Base-by-base conservation (phyloP, 306 rosid species). In the Lupinus albus region DNA sequence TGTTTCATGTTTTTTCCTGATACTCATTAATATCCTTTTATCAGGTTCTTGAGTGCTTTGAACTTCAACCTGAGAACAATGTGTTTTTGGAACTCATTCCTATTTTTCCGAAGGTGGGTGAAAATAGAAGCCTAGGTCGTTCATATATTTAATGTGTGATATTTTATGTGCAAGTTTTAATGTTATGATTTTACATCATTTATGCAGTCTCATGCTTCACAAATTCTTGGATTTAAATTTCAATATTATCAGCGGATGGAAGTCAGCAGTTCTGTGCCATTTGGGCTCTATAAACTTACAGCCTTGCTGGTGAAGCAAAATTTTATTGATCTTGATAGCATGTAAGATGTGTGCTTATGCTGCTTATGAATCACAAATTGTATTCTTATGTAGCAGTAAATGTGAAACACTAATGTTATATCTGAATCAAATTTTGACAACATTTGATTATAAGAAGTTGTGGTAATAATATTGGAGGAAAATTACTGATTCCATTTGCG, bases 131-230 rank as follows among this genome's bases (percentile, higher is more conserved):
- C 52, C 44, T 74, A 42, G 49, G 35, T 33, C 42, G 11, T 21
- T 75, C 55, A 5, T 67, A 8, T 64, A 28, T 63, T 67, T 68
- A 46, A 4, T 28, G 51, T 16, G 5, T 8, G 8, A 44, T 12
- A n/a, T 38, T 25, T 69, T 61, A 12, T 17, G 20, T n/a, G 11
- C 21, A 39, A 11, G 12, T 45, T 72, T 61, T 67, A 32, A 71
- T 28, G 51, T 58, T 14, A 45, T 59, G 17, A 59, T 44, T 56
- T 69, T 53, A 9, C 72, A 18, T 15, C 53, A 68, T 65, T 79
- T 79, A 13, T 83, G 94, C 96, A 93, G 98, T 93, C 97, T 63
- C 99, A 93, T 82, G 99, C 99, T 54, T 84, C 99, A 32, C 99
- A 93, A 77, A 86, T 93, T 81, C 97, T 93, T 64, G 99, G 99